Base-by-base conservation (phyloP, 2,329 filamentous ascomycete genomes). In the Colletotrichum falcatum region DNA sequence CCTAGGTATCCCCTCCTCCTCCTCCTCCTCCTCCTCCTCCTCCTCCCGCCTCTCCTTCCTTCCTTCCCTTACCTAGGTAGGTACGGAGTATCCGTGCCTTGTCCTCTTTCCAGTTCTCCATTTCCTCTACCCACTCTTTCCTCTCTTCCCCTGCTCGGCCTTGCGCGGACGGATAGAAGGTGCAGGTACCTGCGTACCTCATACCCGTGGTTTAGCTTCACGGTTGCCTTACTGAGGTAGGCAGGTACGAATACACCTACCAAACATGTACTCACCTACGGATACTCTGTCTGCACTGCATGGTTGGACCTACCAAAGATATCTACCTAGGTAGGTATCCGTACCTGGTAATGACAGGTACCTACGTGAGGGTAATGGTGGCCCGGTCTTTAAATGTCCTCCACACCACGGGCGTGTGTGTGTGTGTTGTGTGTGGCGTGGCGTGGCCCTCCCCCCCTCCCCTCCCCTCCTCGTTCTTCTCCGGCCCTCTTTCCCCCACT, bases 391-490 rank as follows among this genome's bases (percentile, higher is more conserved):
- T 37, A 3, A n/a, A n/a, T 44, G 8, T n/a, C 18, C 63, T 30
- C 42, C 63, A 70, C 66, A 61, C 67, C 67, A 66, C 42, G 33
- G 66, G 66, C 61, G 66, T 69, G n/a, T 42, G 66, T 68, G 37
- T 5, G 30, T 33, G 30, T 33, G 30, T 33, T 33, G 30, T 33
- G 30, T 33, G 30, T 33, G 30, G 30, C 7, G 30, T 33, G 30
- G 30, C 7, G 65, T 54, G 60, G 56, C 14, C 18, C 20, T 46
- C 30, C 30, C n/a, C n/a, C n/a, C n/a, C n/a, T n/a, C n/a, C n/a
- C n/a, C n/a, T n/a, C n/a, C 37, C 39, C 16, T 20, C 20, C 28
- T 35, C 39, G 16, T 18, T 53, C 28, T 33, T 26, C 63, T n/a
- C 16, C 44, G 6, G 20, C 28, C 30, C 26, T 18, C n/a, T 5